Evolutionary conservation across 495 filamentous ascomycete genomes (phyloP).

Genomic region (Parachaetomium inaequale): DNA sequence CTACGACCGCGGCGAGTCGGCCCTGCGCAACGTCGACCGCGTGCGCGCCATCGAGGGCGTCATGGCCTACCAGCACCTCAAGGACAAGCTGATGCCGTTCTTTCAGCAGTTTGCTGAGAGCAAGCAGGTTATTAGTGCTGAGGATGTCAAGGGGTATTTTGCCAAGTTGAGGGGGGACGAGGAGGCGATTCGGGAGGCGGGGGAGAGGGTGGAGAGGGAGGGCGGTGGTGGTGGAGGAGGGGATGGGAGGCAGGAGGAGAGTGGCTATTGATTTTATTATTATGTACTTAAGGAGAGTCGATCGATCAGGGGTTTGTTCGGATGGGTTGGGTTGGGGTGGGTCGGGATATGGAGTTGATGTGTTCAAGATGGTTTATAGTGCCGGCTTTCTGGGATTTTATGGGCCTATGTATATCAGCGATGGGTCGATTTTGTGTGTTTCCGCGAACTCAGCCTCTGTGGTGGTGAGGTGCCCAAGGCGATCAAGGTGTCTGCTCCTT

Average conservation of each 20-base stretch:
- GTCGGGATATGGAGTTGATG: background rate
- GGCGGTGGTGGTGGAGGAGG: constrained; percentile 12
- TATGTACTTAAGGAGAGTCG: too few relatives aligned
- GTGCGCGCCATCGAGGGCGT: constrained; percentile 93
- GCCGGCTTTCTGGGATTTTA: too few relatives aligned
- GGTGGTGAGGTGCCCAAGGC: too few relatives aligned
- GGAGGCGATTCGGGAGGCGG: constrained; percentile 47
- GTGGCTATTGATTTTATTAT: constrained; percentile 52
- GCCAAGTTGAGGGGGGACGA: constrained; percentile 89
- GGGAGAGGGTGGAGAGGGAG: constrained; percentile 39
- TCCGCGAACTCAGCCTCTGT: too few relatives aligned
- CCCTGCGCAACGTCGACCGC: constrained; percentile 82
- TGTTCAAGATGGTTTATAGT: too few relatives aligned
- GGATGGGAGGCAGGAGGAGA: constrained; percentile 56
- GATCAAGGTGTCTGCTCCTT: too few relatives aligned
- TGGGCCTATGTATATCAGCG: too few relatives aligned
- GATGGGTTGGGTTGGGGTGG: background rate
- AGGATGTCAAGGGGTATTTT: constrained; percentile 96
- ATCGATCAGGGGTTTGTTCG: background rate
- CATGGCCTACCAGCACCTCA: constrained; percentile 93
- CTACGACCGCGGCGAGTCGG: constrained; percentile 84
- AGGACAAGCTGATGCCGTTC: constrained; percentile 90
- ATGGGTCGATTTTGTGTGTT: too few relatives aligned
- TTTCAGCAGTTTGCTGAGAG: constrained; percentile 90
- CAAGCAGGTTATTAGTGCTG: constrained; percentile 77